phyloP scores from a whole-genome alignment of 768 basidiomycete genomes.

The Leccinum sublutescens region DNA sequence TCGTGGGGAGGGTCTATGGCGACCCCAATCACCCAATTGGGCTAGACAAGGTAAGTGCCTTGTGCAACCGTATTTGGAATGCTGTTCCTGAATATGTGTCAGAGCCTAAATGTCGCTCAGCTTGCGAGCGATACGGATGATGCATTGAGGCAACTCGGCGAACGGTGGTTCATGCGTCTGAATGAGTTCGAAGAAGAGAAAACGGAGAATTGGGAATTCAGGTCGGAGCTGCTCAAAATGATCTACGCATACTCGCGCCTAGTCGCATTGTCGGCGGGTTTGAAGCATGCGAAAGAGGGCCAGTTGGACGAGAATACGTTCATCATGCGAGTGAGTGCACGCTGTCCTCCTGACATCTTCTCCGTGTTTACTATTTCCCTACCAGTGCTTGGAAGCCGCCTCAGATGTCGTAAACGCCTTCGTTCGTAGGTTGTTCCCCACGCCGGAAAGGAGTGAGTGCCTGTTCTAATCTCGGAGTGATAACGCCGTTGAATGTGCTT shows the following conservation, averaged over 20 bases:
- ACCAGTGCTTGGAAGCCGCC: conserved; percentile 66
- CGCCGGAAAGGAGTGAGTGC: conserved; percentile 51
- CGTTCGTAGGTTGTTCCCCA: conserved; percentile 52
- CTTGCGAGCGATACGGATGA: conserved; percentile 71
- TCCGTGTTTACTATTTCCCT: not conserved
- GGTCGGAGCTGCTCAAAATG: conserved; percentile 57
- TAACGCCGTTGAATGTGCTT: conserved; percentile 2
- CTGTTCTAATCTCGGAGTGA: not conserved
- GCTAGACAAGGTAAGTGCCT: conserved; percentile 58
- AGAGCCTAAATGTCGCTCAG: conserved; percentile 64
- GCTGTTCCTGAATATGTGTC: conserved; percentile 3
- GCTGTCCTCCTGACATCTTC: not conserved
- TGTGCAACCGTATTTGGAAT: not conserved
- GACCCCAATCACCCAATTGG: conserved; percentile 74
- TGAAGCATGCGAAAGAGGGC: conserved; percentile 68
- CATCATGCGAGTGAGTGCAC: conserved; percentile 55
- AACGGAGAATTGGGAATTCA: conserved; percentile 52
- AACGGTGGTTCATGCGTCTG: conserved; percentile 54
- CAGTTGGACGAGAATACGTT: conserved; percentile 61
- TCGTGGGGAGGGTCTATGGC: conserved; percentile 64
- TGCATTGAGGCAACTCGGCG: conserved; percentile 52
- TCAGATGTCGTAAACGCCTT: conserved; percentile 62
- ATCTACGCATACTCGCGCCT: conserved; percentile 70
- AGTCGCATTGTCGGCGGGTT: conserved; percentile 68
- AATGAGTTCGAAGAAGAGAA: conserved; percentile 54